Evolutionary conservation across 2,329 filamentous ascomycete species (phyloP).

Genomic region (Trichoderma atrobrunneum): DNA sequence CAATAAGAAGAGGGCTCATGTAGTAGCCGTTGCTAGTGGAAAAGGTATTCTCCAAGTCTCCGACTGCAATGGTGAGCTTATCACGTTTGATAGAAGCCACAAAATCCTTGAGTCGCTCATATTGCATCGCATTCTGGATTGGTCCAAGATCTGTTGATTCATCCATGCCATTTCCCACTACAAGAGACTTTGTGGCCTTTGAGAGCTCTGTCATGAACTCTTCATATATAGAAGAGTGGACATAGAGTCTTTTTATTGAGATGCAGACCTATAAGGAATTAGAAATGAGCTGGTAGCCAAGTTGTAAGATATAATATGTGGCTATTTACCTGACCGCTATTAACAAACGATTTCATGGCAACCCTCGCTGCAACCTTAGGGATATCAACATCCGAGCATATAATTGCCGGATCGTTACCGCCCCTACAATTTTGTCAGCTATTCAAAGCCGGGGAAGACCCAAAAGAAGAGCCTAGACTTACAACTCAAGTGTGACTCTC

Average conservation of each 20-base stretch:
- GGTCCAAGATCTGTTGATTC: constrained; percentile 43
- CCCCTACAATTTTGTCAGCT: constrained; percentile 34
- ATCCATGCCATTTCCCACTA: constrained; percentile 39
- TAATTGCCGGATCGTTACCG: constrained; percentile 59
- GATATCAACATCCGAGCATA: constrained; percentile 49
- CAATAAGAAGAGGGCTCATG: constrained; percentile 69
- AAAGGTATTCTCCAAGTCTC: constrained; percentile 18
- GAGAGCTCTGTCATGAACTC: constrained; percentile 41
- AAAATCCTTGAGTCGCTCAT: constrained; percentile 19
- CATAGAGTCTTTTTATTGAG: constrained; percentile 56
- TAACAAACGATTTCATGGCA: constrained; percentile 34
- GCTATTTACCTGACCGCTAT: constrained; percentile 46
- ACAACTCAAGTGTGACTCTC: background rate
- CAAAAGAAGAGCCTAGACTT: background rate
- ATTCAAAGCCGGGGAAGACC: background rate
- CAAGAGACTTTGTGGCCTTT: constrained; percentile 38
- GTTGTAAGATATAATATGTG: background rate
- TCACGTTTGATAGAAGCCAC: constrained; percentile 29
- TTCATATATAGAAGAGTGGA: constrained; percentile 56
- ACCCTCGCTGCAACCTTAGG: constrained; percentile 25
- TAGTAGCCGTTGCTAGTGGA: constrained; percentile 72
- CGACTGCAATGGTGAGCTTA: constrained; percentile 35
- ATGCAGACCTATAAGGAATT: constrained; percentile 44
- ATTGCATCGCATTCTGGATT: constrained; percentile 60
- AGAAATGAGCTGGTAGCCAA: background rate